Evolutionary conservation across 2,329 filamentous ascomycete genomes (phyloP), one percentile per base, ranked within the genome.

Genomic region (Penicillium sp.): DNA sequence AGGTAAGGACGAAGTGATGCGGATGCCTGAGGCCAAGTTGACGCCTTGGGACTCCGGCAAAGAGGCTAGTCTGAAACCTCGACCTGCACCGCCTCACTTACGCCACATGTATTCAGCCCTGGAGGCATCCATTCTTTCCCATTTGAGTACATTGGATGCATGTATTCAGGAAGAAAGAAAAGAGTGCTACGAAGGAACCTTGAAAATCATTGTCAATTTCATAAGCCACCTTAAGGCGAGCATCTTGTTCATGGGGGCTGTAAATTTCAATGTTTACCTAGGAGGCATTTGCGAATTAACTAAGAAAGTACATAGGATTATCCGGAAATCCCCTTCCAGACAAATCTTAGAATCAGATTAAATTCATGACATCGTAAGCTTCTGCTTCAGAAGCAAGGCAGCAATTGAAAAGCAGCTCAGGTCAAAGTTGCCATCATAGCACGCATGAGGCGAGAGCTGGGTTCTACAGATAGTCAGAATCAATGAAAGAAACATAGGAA

Each of bases 371-470:
- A n/a, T 54, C 51, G 40, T 54, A 44, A 44, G n/a, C 30, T 18
- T 16, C 23, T 38, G 39, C 38, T 34, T n/a, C n/a, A 14, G 8
- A 56, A 53, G n/a, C 26, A 30, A 54, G 57, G 9, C 19, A 39
- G 11, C 26, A 55, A 16, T 36, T 32, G 4, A n/a, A 50, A 34
- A 46, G 30, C 35, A 46, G 27, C 34, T 79, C 67, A 90, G 44
- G 86, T 90, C 61, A 90, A 74, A 48, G 86, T 89, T 49, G 81
- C 81, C 72, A 90, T 77, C 86, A 89, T 89, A 47, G 86, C 85
- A 67, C 82, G 84, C 70, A 90, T 73, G 59, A 89, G 72, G 53
- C 76, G 78, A 53, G 87, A 84, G 58, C 82, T 81, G 45, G 87
- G 86, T 66, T 81, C 87, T 89, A 72, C 52, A 57, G 45, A 41